These are phyloP conservation scores for Nigrospora oryzae DNA, from an alignment of 2,329 filamentous ascomycete genomes.

Conservation along the genomic window DNA sequence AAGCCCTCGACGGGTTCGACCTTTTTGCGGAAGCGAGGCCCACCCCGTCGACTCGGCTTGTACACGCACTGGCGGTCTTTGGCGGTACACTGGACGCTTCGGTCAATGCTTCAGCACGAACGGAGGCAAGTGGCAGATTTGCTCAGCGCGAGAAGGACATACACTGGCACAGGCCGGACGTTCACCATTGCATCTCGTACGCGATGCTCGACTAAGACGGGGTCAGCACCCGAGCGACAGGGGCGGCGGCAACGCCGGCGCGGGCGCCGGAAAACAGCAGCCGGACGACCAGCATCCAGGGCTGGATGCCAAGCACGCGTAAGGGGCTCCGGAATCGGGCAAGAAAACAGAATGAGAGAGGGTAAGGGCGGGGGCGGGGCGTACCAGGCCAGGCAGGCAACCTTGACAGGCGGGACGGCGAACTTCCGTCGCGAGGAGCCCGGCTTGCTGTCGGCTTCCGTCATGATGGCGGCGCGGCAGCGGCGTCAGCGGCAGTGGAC, in stretches of 20 bases:
- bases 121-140: not conserved
- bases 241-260: not conserved
- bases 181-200: conserved; percentile 38
- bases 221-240: conserved; percentile 4
- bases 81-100: conserved; percentile 24
- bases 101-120: not conserved
- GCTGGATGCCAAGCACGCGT: conserved; percentile 3
- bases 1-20: conserved; percentile 9
- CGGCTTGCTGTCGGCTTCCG: not conserved
- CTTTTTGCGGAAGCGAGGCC: conserved; percentile 33
- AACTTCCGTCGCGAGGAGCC: conserved; percentile 26
- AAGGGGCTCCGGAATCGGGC: not conserved
- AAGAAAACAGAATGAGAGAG: not conserved
- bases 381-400: conserved; percentile 41
- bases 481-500: not conserved
- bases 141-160: conserved; percentile 10
- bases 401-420: conserved; percentile 38
- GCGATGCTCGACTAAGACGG: conserved; percentile 29
- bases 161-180: conserved; percentile 31
- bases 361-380: conserved; percentile 8
- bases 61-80: conserved; percentile 33
- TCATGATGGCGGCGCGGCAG: not conserved
- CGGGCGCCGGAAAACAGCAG: not conserved
- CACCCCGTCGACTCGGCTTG: conserved; percentile 32
- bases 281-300: not conserved